Evolutionary conservation across 2,329 filamentous ascomycete species (phyloP).

Genomic region (Aspergillus eucalypticola): DNA sequence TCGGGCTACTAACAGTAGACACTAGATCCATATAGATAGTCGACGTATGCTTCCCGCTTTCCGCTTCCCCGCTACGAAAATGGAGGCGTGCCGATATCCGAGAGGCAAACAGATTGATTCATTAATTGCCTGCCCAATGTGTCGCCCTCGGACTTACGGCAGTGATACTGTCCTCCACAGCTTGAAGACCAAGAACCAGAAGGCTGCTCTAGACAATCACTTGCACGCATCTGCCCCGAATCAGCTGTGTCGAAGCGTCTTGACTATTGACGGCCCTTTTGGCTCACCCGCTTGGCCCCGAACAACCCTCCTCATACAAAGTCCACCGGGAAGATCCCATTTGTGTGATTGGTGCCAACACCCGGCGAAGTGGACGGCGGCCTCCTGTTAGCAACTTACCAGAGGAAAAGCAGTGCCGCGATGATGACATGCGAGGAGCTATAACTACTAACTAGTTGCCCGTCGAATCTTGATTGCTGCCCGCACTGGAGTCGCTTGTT

Average conservation of each 20-base stretch:
- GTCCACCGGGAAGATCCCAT: not conserved
- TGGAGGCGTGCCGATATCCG: conserved; percentile 2
- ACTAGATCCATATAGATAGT: too few relatives aligned
- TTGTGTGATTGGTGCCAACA: conserved; percentile 5
- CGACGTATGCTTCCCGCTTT: not conserved
- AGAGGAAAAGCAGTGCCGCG: not conserved
- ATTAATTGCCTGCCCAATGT: not conserved
- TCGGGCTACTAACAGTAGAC: too few relatives aligned
- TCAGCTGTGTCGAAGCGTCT: not conserved
- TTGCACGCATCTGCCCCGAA: not conserved
- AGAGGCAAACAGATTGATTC: not conserved
- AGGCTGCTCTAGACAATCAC: not conserved
- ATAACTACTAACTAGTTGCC: not conserved
- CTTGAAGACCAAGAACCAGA: not conserved
- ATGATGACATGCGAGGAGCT: not conserved
- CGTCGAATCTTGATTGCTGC: not conserved
- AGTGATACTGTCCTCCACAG: not conserved
- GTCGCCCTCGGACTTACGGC: not conserved
- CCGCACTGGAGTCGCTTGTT: not conserved
- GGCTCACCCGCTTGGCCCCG: not conserved
- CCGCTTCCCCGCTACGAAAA: conserved; percentile 8
- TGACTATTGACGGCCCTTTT: not conserved
- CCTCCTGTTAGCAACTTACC: not conserved
- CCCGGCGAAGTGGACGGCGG: not conserved
- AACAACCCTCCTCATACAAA: not conserved